Percentiles rank a stretch among this genome's conserved stretches.
Conservation (phyloP, 148 eudicot genomes). For the Dianthus caryophyllus region DNA sequence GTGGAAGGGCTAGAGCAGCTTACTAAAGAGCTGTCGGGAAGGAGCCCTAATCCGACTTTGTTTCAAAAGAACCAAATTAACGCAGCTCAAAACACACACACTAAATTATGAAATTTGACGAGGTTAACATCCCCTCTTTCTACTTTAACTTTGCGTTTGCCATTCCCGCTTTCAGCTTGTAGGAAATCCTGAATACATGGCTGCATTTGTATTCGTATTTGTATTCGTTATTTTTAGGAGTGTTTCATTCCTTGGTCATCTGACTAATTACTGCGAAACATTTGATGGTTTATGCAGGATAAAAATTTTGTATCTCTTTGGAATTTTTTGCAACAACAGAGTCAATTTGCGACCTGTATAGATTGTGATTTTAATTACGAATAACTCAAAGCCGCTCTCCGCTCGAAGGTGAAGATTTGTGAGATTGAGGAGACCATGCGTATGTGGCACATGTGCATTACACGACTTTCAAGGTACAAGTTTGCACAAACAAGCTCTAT, state of each 20-base stretch:
- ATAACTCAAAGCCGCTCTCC: background rate
- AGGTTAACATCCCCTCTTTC: background rate
- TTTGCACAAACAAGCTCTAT: no score
- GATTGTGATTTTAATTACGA: background rate
- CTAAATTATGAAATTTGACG: background rate
- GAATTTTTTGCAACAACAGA: slow-evolving; percentile 5
- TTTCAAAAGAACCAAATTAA: slow-evolving; percentile 23
- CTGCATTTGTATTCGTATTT: background rate
- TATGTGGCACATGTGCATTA: no score
- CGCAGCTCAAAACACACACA: slow-evolving; percentile 17
- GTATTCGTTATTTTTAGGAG: background rate
- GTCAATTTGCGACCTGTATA: slow-evolving; percentile 5
- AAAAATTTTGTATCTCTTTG: background rate
- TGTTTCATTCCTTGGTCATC: background rate
- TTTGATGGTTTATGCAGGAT: background rate
- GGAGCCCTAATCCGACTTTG: slow-evolving; percentile 27
- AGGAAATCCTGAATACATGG: no score
- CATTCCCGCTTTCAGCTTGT: background rate
- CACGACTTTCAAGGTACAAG: no score
- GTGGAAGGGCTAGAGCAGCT: slow-evolving; percentile 50
- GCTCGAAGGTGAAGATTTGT: background rate
- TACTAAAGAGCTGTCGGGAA: slow-evolving; percentile 41
- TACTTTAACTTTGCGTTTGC: background rate
- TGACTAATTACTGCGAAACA: background rate
- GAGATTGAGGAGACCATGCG: background rate